Evolutionary conservation across 495 filamentous ascomycete genomes (phyloP).

Genomic region (Evansstolkia leycettana): DNA sequence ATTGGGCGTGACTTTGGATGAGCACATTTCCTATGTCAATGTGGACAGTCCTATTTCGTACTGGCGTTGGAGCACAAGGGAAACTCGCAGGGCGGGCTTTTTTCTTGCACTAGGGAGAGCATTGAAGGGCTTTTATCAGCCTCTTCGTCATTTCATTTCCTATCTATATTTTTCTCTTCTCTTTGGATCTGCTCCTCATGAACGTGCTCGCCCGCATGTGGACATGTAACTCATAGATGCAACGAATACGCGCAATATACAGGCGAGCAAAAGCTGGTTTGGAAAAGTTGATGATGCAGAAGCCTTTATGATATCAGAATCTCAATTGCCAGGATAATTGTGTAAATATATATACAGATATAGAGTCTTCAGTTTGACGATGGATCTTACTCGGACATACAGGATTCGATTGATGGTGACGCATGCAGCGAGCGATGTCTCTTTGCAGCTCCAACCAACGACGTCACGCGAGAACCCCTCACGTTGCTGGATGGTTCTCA

Average conservation of each 20-base stretch:
- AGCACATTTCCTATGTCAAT: background rate
- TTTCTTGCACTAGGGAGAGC: slow-evolving; percentile 11
- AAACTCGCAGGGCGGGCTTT: slow-evolving; percentile 12
- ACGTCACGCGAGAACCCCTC: slow-evolving; percentile 30
- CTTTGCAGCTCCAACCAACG: slow-evolving; percentile 16
- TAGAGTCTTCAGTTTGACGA: background rate
- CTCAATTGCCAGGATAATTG: too few relatives aligned
- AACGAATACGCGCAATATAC: slow-evolving; percentile 11
- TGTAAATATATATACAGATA: slow-evolving; percentile 4
- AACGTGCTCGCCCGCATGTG: too few relatives aligned
- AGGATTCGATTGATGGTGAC: background rate
- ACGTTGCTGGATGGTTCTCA: slow-evolving; percentile 11
- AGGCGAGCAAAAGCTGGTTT: too few relatives aligned
- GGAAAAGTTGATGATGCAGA: too few relatives aligned
- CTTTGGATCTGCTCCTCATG: slow-evolving; percentile 16
- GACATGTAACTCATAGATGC: slow-evolving; percentile 23
- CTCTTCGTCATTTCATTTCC: slow-evolving; percentile 2
- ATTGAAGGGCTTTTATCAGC: too few relatives aligned
- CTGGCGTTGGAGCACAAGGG: slow-evolving; percentile 7
- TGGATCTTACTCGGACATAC: background rate
- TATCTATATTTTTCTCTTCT: slow-evolving; percentile 12
- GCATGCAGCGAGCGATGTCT: slow-evolving; percentile 13
- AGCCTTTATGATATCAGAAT: too few relatives aligned
- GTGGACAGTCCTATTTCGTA: background rate
- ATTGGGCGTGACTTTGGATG: background rate